Conservation (phyloP, 192 early-diverging fungal genomes). For the Kappamyces sp. region DNA sequence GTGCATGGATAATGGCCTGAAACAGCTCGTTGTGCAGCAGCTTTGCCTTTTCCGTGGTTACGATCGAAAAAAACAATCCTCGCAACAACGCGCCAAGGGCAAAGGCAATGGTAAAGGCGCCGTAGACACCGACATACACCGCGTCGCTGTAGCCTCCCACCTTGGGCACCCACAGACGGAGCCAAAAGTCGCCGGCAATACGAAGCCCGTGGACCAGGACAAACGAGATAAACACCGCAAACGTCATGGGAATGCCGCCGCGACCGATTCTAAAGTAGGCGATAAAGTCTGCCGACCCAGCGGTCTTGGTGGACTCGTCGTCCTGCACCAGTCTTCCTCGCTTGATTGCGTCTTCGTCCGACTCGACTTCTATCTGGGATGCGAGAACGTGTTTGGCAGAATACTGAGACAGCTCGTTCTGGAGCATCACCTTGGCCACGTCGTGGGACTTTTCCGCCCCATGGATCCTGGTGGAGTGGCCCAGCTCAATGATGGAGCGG, state of each 20-base stretch:
- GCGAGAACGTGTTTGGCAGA: conserved; percentile 23
- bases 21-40: conserved; percentile 32
- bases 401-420: conserved; percentile 61
- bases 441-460: conserved; percentile 44
- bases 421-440: conserved; percentile 45
- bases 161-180: conserved; percentile 37
- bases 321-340: conserved; percentile 27
- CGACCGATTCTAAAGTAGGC: conserved; percentile 21
- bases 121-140: conserved; percentile 53
- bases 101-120: conserved; percentile 41
- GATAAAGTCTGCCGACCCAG: conserved; percentile 30
- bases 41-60: conserved; percentile 44
- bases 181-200: conserved; percentile 45
- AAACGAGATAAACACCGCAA: conserved; percentile 38
- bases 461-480: conserved; percentile 43
- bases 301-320: conserved; percentile 24
- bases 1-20: conserved; percentile 38
- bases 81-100: conserved; percentile 49
- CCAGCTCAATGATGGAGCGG: conserved; percentile 51
- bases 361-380: conserved; percentile 24
- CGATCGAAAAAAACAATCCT: conserved; percentile 46
- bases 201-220: conserved; percentile 59
- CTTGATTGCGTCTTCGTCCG: conserved; percentile 16
- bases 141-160: conserved; percentile 39
- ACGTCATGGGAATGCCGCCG: conserved; percentile 28